Percentiles rank a stretch among this genome's conserved stretches.
phyloP scores from a whole-genome alignment of 345 rosid genomes.

The Corymbia maculata region DNA sequence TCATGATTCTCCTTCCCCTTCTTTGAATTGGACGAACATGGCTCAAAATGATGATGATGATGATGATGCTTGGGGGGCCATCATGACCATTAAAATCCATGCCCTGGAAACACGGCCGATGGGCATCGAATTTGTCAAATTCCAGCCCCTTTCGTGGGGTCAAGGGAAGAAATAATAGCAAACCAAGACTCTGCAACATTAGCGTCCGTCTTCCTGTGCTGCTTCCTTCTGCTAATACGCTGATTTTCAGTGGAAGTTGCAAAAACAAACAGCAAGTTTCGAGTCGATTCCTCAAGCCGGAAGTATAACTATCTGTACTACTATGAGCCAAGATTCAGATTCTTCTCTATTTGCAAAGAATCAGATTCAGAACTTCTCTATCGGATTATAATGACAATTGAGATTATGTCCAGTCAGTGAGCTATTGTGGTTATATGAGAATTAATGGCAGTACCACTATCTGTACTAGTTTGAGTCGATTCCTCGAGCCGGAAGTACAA shows the following conservation, averaged over 20 bases:
- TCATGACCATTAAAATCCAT: background rate
- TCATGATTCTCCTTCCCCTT: background rate
- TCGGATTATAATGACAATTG: background rate
- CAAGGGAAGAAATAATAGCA: background rate
- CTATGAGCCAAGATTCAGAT: no score
- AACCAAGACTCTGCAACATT: background rate
- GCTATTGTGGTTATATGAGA: background rate
- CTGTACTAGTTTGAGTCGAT: background rate
- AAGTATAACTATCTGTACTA: no score
- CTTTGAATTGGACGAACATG: background rate
- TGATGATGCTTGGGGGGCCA: background rate
- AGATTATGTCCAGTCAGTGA: background rate
- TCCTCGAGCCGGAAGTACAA: background rate
- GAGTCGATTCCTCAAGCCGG: no score
- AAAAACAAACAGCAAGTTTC: background rate
- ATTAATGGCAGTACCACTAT: background rate
- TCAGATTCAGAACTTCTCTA: background rate
- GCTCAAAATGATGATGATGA: background rate
- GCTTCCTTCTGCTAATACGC: background rate
- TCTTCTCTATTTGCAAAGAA: background rate
- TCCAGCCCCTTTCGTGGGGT: background rate
- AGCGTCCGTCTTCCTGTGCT: background rate
- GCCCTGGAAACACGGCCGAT: background rate
- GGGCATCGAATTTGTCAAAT: background rate
- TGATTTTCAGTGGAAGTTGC: background rate